Evolutionary conservation across 805 yeast genomes (phyloP).

Genomic region (Kuraishia piskuri): DNA sequence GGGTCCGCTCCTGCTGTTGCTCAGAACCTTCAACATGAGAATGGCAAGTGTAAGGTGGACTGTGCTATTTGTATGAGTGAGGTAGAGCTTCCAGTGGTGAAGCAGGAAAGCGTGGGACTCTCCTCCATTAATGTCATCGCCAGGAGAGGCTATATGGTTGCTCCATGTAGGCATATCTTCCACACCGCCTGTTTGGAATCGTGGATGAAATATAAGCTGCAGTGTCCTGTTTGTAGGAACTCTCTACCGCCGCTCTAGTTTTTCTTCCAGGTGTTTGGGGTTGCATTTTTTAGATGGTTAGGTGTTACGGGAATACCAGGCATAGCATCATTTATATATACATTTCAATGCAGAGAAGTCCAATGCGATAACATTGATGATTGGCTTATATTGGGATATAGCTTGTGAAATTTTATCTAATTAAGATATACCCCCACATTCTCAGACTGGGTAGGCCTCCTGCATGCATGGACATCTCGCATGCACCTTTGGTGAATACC

Average conservation of each 20-base stretch:
- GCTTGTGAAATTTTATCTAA: too few relatives aligned
- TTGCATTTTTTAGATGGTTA: too few relatives aligned
- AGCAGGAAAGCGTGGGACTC: conserved; percentile 7
- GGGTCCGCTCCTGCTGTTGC: conserved; percentile 6
- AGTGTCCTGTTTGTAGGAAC: conserved; percentile 89
- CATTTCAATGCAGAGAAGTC: too few relatives aligned
- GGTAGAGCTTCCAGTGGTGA: conserved; percentile 47
- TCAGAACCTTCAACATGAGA: conserved; percentile 17
- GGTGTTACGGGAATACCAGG: too few relatives aligned
- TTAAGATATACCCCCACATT: too few relatives aligned
- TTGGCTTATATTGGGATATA: too few relatives aligned
- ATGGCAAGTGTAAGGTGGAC: conserved; percentile 45
- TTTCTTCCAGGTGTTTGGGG: background rate
- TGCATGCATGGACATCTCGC: too few relatives aligned
- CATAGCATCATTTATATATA: too few relatives aligned
- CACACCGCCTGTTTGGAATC: conserved; percentile 82
- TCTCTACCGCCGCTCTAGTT: conserved; percentile 69
- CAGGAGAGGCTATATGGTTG: conserved; percentile 58
- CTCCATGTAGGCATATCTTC: conserved; percentile 89
- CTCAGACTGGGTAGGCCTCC: too few relatives aligned
- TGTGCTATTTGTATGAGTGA: conserved; percentile 89
- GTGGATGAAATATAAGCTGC: conserved; percentile 91
- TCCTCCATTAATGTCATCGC: conserved; percentile 13
- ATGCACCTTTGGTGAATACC: too few relatives aligned
- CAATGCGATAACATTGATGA: too few relatives aligned